Evolutionary conservation across 257 asterid species (phyloP), one percentile per base, ranked within the genome.

Genomic region (Cinchona pubescens): DNA sequence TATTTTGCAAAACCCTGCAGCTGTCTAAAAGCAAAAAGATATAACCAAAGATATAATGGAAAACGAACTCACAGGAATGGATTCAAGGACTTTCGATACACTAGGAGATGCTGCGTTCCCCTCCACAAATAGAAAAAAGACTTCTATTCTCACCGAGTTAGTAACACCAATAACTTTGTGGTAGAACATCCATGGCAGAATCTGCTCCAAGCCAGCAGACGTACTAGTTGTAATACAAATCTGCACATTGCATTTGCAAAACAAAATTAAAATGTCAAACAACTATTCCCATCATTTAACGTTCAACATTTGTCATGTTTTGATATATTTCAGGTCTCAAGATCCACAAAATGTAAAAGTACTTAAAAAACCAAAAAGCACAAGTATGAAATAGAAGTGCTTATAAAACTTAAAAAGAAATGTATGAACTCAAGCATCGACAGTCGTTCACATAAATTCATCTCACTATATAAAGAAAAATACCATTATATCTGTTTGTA

Each of bases 181-280:
- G 76, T 90, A 90, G 82, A 86, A 90, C 86, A 87, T 88, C 96
- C 96, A 90, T 8, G 96, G 92, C 19, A 90, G 83, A 69, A 86
- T 90, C 82, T 90, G 90, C 71, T 88, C 96, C 35, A 90, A 76
- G 81, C 87, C 80, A 48, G 87, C 92, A 58, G 90, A 88, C 15
- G 91, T 90, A 81, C 88, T 87, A 45, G 92, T 79, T 21, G 86
- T 87, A 56, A 90, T 80, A 78, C 92, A 85, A 76, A 90, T 83
- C 96, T 90, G 90, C 85, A 65, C 25, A 76, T 49, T 45, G n/a
- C n/a, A n/a, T n/a, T 69, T 45, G 27, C 46, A 51, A 60, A 23
- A 45, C 51, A 71, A 23, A 27, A 66, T 40, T 67, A 80, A 29
- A 5, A 59, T 8, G 16, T 25, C 40, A 69, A 29, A 69, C 62